Percentiles rank a stretch among this genome's conserved stretches.
These are phyloP conservation scores for Sporothrix schenckii DNA, from an alignment of 2,329 filamentous ascomycete genomes.

Conservation along the genomic window DNA sequence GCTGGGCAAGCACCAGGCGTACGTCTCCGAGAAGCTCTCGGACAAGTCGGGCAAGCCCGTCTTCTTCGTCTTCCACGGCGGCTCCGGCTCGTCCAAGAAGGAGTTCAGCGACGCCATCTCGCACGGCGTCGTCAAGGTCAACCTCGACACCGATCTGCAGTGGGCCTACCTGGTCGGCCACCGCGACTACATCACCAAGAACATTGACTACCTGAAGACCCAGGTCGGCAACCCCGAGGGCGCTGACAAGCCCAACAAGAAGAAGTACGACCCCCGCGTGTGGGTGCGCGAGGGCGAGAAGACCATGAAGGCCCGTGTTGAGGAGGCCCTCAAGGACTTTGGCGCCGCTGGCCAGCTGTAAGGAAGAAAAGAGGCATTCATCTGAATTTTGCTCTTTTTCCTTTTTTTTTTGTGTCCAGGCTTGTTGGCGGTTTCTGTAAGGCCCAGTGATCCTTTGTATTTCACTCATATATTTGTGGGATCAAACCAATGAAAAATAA, in stretches of 20 bases:
- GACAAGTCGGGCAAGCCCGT: slow-evolving; percentile 83
- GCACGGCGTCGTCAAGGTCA: slow-evolving; percentile 98
- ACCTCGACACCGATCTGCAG: slow-evolving; percentile 97
- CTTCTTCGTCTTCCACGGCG: slow-evolving; percentile 99
- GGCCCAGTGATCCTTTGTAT: slow-evolving; percentile 5
- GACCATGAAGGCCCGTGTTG: slow-evolving; percentile 83
- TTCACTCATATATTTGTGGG: slow-evolving; percentile 20
- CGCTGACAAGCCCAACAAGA: slow-evolving; percentile 97
- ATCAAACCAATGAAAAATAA: slow-evolving; percentile 22
- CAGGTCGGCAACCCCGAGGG: slow-evolving; percentile 95
- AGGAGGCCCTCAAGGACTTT: slow-evolving; percentile 86
- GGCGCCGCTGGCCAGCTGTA: slow-evolving; percentile 80
- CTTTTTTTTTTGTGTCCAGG: not conserved
- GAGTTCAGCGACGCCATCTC: slow-evolving; percentile 88
- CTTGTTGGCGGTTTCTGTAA: not conserved
- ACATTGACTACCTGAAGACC: slow-evolving; percentile 89
- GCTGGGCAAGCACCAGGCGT: slow-evolving; percentile 92
- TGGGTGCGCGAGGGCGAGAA: slow-evolving; percentile 85
- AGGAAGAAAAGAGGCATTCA: slow-evolving; percentile 39
- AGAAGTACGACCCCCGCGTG: slow-evolving; percentile 84
- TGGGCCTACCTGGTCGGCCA: slow-evolving; percentile 91
- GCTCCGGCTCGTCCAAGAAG: slow-evolving; percentile 85
- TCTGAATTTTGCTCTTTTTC: not conserved
- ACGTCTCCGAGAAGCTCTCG: slow-evolving; percentile 78
- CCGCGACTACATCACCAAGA: slow-evolving; percentile 89